Conservation (phyloP, 768 basidiomycete genomes). For the Strobilomyces confusus region DNA sequence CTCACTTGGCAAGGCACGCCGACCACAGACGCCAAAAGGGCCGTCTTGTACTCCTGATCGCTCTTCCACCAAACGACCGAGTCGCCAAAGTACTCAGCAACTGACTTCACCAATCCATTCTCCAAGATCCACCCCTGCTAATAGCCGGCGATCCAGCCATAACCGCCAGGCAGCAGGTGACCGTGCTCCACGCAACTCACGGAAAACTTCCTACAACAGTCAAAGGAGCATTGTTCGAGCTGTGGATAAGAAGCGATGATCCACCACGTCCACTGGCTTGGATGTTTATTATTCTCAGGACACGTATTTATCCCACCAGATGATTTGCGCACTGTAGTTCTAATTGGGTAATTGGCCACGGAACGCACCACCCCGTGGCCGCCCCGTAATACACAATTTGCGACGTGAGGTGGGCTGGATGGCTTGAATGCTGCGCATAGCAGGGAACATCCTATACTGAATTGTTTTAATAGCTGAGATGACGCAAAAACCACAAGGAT, state of each 20-base stretch:
- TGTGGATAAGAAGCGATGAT: conserved; percentile 6
- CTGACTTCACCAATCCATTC: conserved; percentile 14
- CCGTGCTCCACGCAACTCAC: conserved; percentile 13
- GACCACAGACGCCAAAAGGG: conserved; percentile 8
- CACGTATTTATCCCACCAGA: conserved; percentile 21
- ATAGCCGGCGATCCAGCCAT: conserved; percentile 19
- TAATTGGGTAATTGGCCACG: not conserved
- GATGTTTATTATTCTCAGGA: conserved; percentile 15
- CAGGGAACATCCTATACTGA: not conserved
- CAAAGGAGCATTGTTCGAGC: conserved; percentile 6
- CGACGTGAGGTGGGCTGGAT: not conserved
- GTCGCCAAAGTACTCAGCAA: conserved; percentile 8
- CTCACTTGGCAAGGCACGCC: conserved; percentile 17
- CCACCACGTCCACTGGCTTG: conserved; percentile 1
- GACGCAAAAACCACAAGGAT: not conserved
- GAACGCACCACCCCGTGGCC: not conserved
- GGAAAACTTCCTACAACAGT: conserved; percentile 17
- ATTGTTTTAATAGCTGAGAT: not conserved
- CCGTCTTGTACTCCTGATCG: conserved; percentile 5
- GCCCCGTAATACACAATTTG: not conserved
- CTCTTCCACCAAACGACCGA: conserved; percentile 10
- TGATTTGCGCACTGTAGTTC: conserved; percentile 4
- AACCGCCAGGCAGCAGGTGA: conserved; percentile 6
- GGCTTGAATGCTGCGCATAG: not conserved
- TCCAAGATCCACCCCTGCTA: conserved; percentile 11